A percentile compares a stretch with the other conserved stretches of the same genome.
These are phyloP conservation scores for Quillaja saponaria DNA, from an alignment of 306 rosid species.

Conservation along the genomic window DNA sequence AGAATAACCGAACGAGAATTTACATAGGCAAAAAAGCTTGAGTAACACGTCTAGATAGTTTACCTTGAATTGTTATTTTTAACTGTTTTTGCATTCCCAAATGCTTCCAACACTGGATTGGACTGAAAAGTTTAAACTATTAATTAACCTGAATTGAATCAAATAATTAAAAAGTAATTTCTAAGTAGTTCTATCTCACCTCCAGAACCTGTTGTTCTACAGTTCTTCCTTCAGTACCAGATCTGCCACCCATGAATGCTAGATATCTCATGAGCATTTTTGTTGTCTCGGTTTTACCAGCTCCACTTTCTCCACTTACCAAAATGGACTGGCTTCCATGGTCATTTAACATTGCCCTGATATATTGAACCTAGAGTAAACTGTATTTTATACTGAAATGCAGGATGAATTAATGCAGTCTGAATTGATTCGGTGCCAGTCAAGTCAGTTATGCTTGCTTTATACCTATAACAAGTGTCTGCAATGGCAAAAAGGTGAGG, in stretches of 20 bases:
- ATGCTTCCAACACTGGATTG: slow-evolving; percentile 90
- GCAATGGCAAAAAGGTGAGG: slow-evolving; percentile 96
- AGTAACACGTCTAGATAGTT: slow-evolving; percentile 16
- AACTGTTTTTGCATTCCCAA: slow-evolving; percentile 88
- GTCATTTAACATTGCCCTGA: slow-evolving; percentile 83
- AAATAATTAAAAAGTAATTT: slow-evolving; percentile 1
- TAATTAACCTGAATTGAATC: slow-evolving; percentile 16
- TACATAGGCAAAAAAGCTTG: slow-evolving; percentile 1
- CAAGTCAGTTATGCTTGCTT: slow-evolving; percentile 26
- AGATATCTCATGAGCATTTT: slow-evolving; percentile 90
- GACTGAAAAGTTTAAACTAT: slow-evolving; percentile 59
- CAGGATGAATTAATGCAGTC: slow-evolving; percentile 1
- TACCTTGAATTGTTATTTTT: slow-evolving; percentile 90
- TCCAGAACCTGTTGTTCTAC: slow-evolving; percentile 91
- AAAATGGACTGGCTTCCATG: slow-evolving; percentile 80
- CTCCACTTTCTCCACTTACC: slow-evolving; percentile 95
- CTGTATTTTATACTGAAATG: not conserved
- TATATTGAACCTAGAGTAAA: slow-evolving; percentile 22
- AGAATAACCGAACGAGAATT: slow-evolving; percentile 28
- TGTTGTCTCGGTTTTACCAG: slow-evolving; percentile 89
- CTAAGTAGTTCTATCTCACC: slow-evolving; percentile 49
- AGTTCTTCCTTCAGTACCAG: slow-evolving; percentile 78
- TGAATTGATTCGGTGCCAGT: not conserved
- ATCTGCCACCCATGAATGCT: slow-evolving; percentile 87
- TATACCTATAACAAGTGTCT: slow-evolving; percentile 79